A percentile compares a stretch with the other conserved stretches of the same genome.
phyloP scores from a whole-genome alignment of 2,329 filamentous ascomycete species.

The Ceratocystis cacaofunesta region DNA sequence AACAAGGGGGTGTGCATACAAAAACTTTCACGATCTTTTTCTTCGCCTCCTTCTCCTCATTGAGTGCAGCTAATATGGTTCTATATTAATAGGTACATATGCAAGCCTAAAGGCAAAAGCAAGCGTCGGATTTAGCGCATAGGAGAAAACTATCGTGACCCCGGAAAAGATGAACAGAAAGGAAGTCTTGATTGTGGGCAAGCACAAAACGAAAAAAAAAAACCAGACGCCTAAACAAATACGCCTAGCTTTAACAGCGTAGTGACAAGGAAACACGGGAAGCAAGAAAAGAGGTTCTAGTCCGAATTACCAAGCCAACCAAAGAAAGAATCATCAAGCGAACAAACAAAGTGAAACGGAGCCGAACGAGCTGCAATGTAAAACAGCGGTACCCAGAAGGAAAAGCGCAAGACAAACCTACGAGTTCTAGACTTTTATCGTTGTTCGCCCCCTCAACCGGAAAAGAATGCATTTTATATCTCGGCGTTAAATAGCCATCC shows the following conservation, averaged over 20 bases:
- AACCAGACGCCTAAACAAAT: not conserved
- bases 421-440: not conserved
- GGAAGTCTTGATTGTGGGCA: not conserved
- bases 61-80: not conserved
- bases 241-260: not conserved
- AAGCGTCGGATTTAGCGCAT: not conserved
- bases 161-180: not conserved
- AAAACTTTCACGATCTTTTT: constrained; percentile 11
- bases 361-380: not conserved
- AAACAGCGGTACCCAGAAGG: not conserved
- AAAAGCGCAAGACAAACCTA: not conserved
- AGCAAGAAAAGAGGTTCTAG: not conserved
- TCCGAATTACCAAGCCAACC: not conserved
- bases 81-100: constrained; percentile 1
- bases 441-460: no score
- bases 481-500: not conserved
- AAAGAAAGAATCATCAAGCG: not conserved
- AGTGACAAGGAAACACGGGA: not conserved
- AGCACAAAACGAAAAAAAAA: not conserved
- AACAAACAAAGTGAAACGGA: not conserved
- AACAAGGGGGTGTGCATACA: constrained; percentile 11
- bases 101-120: not conserved
- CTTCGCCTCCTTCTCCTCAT: not conserved
- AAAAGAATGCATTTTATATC: not conserved
- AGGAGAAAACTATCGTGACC: constrained; percentile 1